Evolutionary conservation across 352 stramenopile genomes (phyloP).

Genomic region (Globisporangium mamillatum): DNA sequence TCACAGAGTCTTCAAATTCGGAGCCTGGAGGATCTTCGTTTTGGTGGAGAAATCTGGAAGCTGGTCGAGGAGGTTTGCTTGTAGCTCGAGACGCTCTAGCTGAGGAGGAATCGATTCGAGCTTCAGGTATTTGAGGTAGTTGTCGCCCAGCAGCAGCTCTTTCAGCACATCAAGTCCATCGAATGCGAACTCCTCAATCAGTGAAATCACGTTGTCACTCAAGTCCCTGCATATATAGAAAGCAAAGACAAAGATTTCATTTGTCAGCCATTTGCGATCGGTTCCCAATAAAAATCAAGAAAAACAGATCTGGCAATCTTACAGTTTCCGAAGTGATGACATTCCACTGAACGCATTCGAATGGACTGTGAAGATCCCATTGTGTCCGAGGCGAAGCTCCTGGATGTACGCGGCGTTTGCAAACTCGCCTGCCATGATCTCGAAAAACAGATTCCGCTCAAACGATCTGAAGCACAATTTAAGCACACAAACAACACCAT

Average conservation of each 20-base stretch:
- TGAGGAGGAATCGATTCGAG: constrained; percentile 40
- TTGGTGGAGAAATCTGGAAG: constrained; percentile 44
- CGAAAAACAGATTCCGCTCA: constrained; percentile 56
- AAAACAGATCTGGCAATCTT: constrained; percentile 7
- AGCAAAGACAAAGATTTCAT: background rate
- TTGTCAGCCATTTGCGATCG: background rate
- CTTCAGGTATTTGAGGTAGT: constrained; percentile 46
- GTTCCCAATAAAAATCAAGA: background rate
- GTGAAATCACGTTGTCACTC: constrained; percentile 69
- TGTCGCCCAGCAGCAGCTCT: constrained; percentile 39
- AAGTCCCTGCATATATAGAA: constrained; percentile 32
- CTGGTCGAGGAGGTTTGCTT: constrained; percentile 50
- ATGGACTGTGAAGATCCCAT: constrained; percentile 61
- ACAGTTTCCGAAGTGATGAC: constrained; percentile 48
- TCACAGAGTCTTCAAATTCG: constrained; percentile 45
- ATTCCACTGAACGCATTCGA: constrained; percentile 53
- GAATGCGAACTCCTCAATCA: constrained; percentile 52
- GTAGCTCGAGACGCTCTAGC: constrained; percentile 42
- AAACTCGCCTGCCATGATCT: constrained; percentile 46
- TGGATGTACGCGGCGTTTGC: constrained; percentile 40
- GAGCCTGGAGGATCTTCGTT: constrained; percentile 16
- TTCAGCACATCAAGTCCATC: constrained; percentile 38
- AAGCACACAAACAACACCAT: constrained; percentile 1
- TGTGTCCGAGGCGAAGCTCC: constrained; percentile 50
- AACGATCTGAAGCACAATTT: constrained; percentile 40